Evolutionary conservation across 352 stramenopile genomes (phyloP).

Genomic region (Phytophthora citricola): DNA sequence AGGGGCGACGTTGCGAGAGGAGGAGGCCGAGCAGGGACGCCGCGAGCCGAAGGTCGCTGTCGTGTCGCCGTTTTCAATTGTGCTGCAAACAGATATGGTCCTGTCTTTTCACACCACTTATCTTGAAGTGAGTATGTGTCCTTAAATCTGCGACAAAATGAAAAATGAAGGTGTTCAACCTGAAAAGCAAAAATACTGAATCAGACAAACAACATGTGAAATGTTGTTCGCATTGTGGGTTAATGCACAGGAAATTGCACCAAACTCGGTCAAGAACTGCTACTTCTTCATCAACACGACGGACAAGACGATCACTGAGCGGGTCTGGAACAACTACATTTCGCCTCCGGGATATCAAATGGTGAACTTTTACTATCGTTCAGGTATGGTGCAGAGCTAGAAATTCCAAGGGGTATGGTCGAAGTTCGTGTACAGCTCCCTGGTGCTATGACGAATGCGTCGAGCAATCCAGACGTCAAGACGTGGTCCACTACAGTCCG

Average conservation of each 20-base stretch:
- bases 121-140: constrained; percentile 16
- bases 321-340: background rate
- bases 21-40: background rate
- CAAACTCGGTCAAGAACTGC: background rate
- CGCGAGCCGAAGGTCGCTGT: constrained; percentile 22
- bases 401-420: background rate
- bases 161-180: background rate
- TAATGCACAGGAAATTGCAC: background rate
- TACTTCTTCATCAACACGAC: background rate
- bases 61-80: constrained; percentile 1
- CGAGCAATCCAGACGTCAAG: background rate
- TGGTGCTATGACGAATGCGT: background rate
- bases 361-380: background rate
- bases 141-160: constrained; percentile 5
- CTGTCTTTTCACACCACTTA: constrained; percentile 16
- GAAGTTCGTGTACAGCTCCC: background rate
- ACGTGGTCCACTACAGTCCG: background rate
- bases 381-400: background rate
- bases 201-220: too few relatives aligned
- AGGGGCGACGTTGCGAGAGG: background rate
- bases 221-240: background rate
- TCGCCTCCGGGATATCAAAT: background rate
- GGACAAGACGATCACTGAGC: background rate
- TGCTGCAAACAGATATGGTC: constrained; percentile 9
- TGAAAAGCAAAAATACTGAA: too few relatives aligned